Evolutionary conservation across 495 filamentous ascomycete genomes (phyloP).

Genomic region (Melanomma pulvis-pyrius): DNA sequence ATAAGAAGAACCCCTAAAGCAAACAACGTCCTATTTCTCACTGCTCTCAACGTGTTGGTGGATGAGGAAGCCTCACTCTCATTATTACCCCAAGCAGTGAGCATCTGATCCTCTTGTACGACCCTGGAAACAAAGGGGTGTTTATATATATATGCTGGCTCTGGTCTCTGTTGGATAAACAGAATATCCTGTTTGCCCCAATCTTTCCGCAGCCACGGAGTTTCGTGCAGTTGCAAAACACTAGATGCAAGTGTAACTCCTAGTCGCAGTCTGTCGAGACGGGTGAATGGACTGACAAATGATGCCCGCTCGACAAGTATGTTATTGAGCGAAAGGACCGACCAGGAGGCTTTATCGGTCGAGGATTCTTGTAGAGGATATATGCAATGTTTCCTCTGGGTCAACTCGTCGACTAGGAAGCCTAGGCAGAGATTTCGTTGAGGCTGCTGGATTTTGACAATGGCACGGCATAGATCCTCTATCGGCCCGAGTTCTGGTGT

Average conservation of each 20-base stretch:
- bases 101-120: background rate
- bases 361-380: slow-evolving; percentile 13
- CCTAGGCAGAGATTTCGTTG: slow-evolving; percentile 25
- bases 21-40: slow-evolving; percentile 39
- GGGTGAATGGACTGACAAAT: too few species aligned
- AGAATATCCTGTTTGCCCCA: slow-evolving; percentile 27
- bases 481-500: slow-evolving; percentile 23
- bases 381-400: slow-evolving; percentile 30
- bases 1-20: slow-evolving; percentile 43
- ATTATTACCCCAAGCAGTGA: too few species aligned
- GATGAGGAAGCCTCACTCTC: background rate
- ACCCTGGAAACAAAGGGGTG: slow-evolving; percentile 31
- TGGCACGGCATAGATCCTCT: slow-evolving; percentile 22
- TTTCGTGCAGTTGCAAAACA: slow-evolving; percentile 31
- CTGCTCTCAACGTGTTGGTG: slow-evolving; percentile 1
- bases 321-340: slow-evolving; percentile 3
- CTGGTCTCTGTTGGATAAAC: slow-evolving; percentile 21
- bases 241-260: slow-evolving; percentile 26
- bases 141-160: slow-evolving; percentile 25
- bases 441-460: slow-evolving; percentile 13
- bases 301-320: background rate
- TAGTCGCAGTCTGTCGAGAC: slow-evolving; percentile 33
- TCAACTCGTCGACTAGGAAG: slow-evolving; percentile 7
- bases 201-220: slow-evolving; percentile 28
- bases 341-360: slow-evolving; percentile 9